Evolutionary conservation across 75 land plant species (phyloP).

Genomic region (Pinus tabuliformis): DNA sequence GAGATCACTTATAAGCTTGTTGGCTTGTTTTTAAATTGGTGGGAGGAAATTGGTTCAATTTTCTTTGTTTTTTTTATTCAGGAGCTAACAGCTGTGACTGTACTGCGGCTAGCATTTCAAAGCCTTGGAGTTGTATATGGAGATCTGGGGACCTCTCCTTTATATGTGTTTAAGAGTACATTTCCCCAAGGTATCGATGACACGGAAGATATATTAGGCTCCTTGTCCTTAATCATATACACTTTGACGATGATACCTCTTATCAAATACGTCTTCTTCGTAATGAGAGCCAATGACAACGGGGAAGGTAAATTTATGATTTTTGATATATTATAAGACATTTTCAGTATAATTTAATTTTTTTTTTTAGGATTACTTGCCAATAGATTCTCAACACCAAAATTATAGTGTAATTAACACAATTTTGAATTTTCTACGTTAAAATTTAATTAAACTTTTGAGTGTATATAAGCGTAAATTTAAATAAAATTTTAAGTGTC

Average conservation of each 20-base stretch:
- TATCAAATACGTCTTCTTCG: constrained; percentile 37
- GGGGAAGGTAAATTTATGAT: constrained; percentile 38
- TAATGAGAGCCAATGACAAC: constrained; percentile 49
- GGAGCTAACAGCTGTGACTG: constrained; percentile 7
- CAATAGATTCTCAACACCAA: too few relatives aligned
- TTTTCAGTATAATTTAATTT: too few relatives aligned
- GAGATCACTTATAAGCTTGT: too few relatives aligned
- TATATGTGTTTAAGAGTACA: constrained; percentile 22
- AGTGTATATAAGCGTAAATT: too few relatives aligned
- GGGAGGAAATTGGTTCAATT: too few relatives aligned
- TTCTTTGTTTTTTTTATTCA: constrained; percentile 6
- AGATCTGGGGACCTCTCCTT: constrained; percentile 32
- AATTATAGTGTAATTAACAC: not conserved
- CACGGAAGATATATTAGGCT: constrained; percentile 33
- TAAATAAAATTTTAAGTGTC: too few relatives aligned
- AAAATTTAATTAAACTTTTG: too few relatives aligned
- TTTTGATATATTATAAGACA: not conserved
- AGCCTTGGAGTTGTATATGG: constrained; percentile 32
- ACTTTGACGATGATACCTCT: constrained; percentile 37
- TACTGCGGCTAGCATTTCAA: constrained; percentile 12
- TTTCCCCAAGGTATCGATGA: constrained; percentile 20
- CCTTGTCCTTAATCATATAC: constrained; percentile 40
- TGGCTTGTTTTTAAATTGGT: too few relatives aligned
- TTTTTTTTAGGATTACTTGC: too few relatives aligned
- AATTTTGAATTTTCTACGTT: too few relatives aligned